Conservation (phyloP, 371 early-diverging fungal genomes). For the Apophysomyces sp. region DNA sequence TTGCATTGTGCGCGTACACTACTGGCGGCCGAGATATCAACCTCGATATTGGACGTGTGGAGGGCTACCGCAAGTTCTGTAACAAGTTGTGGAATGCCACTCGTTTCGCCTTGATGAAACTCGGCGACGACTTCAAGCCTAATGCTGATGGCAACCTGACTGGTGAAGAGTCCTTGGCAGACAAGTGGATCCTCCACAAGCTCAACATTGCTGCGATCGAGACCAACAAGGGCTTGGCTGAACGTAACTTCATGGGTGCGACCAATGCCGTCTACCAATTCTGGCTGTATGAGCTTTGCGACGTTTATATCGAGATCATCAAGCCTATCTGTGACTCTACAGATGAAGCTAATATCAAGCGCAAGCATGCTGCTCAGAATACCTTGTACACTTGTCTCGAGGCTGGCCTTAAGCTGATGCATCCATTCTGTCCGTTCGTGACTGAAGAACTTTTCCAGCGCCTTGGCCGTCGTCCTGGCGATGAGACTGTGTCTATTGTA, state of each 20-base stretch:
- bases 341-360: conserved; percentile 44
- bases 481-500: conserved; percentile 60
- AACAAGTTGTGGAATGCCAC: conserved; percentile 99
- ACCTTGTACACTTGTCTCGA: conserved; percentile 95
- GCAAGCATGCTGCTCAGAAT: conserved; percentile 70
- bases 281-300: conserved; percentile 98
- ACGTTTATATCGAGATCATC: conserved; percentile 94
- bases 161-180: conserved; percentile 85
- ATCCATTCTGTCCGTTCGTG: conserved; percentile 99
- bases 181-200: conserved; percentile 93
- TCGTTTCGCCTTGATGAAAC: conserved; percentile 90
- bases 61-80: conserved; percentile 99
- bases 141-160: conserved; percentile 52
- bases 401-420: conserved; percentile 89
- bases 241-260: conserved; percentile 95
- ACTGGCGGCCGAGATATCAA: conserved; percentile 95
- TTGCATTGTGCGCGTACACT: conserved; percentile 94
- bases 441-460: conserved; percentile 99
- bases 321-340: conserved; percentile 79
- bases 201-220: conserved; percentile 83
- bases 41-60: conserved; percentile 95
- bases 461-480: conserved; percentile 72
- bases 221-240: conserved; percentile 72
- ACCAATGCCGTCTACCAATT: conserved; percentile 91
- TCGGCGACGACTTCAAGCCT: conserved; percentile 84